These are phyloP conservation scores for Misopates orontium DNA, from an alignment of 257 asterid genomes.

Conservation along the genomic window DNA sequence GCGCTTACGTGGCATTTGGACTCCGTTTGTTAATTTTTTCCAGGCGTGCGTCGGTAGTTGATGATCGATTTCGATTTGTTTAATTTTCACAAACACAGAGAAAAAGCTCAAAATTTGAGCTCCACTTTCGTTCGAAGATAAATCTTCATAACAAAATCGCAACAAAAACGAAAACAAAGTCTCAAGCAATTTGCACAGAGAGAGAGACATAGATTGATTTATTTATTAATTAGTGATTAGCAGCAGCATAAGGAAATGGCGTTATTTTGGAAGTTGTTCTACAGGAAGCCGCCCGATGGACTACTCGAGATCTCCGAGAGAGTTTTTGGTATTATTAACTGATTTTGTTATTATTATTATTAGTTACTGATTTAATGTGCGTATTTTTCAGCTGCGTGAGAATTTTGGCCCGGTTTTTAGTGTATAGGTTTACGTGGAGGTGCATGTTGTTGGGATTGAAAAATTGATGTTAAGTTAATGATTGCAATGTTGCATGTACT, in stretches of 20 bases:
- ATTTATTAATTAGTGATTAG: constrained; percentile 19
- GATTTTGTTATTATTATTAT: not conserved
- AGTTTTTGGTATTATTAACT: constrained; percentile 65
- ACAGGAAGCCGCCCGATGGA: constrained; percentile 90
- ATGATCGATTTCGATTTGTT: too few relatives aligned
- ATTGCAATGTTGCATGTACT: not conserved
- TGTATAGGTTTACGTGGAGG: not conserved
- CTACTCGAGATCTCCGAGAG: constrained; percentile 89
- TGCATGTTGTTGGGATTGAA: not conserved
- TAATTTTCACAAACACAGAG: too few relatives aligned
- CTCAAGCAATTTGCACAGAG: not conserved
- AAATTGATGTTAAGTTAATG: constrained; percentile 5
- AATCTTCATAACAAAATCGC: not conserved
- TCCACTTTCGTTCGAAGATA: too few relatives aligned
- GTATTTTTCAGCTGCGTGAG: too few relatives aligned
- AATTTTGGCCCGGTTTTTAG: too few relatives aligned
- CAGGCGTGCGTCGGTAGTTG: too few relatives aligned
- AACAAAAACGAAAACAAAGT: not conserved
- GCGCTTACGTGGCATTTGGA: too few relatives aligned
- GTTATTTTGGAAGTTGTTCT: constrained; percentile 74
- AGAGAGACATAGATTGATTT: too few relatives aligned
- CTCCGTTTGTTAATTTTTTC: too few relatives aligned
- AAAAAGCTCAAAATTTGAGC: too few relatives aligned
- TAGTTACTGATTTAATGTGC: too few relatives aligned
- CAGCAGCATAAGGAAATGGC: constrained; percentile 35